Conservation (phyloP, 768 basidiomycete genomes). For the Mycena belliarum region DNA sequence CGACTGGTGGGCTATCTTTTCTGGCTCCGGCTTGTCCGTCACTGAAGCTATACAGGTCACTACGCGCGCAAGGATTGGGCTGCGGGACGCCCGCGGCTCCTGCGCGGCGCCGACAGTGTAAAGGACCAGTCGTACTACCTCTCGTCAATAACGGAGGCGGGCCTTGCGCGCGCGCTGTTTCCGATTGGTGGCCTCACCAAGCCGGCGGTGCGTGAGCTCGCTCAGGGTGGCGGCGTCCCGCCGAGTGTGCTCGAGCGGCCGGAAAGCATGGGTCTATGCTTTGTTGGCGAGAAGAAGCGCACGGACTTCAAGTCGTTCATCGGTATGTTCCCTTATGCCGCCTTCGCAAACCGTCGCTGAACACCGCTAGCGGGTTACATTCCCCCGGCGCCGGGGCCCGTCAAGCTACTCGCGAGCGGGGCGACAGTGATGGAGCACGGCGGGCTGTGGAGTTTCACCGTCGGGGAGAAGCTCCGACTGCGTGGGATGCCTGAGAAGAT, state of each 20-base stretch:
- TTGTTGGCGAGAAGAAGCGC: slow-evolving; percentile 72
- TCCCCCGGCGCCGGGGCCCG: slow-evolving; percentile 63
- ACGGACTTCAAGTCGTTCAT: slow-evolving; percentile 22
- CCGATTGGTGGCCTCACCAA: slow-evolving; percentile 74
- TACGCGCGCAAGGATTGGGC: slow-evolving; percentile 75
- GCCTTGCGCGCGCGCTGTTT: slow-evolving; percentile 72
- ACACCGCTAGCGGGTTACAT: slow-evolving; percentile 74
- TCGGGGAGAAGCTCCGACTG: slow-evolving; percentile 79
- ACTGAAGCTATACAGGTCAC: slow-evolving; percentile 55
- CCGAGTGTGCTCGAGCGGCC: slow-evolving; percentile 61
- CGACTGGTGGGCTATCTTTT: slow-evolving; percentile 59
- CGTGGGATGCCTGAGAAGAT: slow-evolving; percentile 59
- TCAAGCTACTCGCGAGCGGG: slow-evolving; percentile 60
- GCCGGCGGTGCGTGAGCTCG: slow-evolving; percentile 70
- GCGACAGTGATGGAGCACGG: slow-evolving; percentile 58
- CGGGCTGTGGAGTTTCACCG: slow-evolving; percentile 83
- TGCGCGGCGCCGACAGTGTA: slow-evolving; percentile 52
- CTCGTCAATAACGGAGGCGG: slow-evolving; percentile 68
- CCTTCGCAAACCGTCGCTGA: neutral
- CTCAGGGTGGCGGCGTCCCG: slow-evolving; percentile 58
- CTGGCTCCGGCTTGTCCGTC: too few relatives aligned
- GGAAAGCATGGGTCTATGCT: slow-evolving; percentile 95
- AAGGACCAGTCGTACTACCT: slow-evolving; percentile 97
- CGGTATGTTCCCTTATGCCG: slow-evolving; percentile 48
- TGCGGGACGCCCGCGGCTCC: slow-evolving; percentile 49